phyloP scores from a whole-genome alignment of 73 alveolate genomes.

The Paramecium octaurelia region DNA sequence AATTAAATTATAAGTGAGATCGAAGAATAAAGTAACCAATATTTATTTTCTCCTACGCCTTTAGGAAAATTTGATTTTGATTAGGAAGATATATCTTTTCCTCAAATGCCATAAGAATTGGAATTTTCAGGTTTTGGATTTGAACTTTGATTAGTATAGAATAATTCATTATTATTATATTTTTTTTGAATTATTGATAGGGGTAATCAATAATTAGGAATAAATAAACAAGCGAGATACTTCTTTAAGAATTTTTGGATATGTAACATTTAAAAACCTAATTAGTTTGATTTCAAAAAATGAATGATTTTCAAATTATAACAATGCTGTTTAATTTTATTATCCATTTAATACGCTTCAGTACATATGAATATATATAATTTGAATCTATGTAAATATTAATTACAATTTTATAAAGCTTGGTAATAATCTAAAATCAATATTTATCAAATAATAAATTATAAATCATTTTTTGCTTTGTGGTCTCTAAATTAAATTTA shows the following conservation, averaged over 20 bases:
- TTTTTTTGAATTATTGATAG: neutral
- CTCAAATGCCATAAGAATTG: neutral
- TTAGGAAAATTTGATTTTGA: neutral
- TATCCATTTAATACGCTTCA: no score
- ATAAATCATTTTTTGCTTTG: neutral
- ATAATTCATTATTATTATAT: neutral
- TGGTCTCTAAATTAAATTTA: neutral
- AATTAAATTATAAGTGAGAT: neutral
- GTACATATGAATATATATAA: no score
- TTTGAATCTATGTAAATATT: no score
- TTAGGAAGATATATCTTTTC: neutral
- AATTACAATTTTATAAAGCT: no score
- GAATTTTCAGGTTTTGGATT: neutral
- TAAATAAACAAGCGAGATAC: no score
- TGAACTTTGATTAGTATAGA: neutral
- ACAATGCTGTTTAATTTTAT: no score
- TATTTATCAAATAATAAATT: neutral
- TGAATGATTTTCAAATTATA: no score
- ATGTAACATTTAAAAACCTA: no score
- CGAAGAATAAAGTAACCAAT: neutral
- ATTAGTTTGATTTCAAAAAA: no score
- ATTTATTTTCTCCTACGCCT: neutral
- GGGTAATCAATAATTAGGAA: no score
- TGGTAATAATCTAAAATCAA: neutral
- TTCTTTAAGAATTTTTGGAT: no score